Evolutionary conservation across 163 green algal genomes (phyloP), one percentile per base, ranked within the genome.

Genomic region (Chlamydomonas reinhardtii): DNA sequence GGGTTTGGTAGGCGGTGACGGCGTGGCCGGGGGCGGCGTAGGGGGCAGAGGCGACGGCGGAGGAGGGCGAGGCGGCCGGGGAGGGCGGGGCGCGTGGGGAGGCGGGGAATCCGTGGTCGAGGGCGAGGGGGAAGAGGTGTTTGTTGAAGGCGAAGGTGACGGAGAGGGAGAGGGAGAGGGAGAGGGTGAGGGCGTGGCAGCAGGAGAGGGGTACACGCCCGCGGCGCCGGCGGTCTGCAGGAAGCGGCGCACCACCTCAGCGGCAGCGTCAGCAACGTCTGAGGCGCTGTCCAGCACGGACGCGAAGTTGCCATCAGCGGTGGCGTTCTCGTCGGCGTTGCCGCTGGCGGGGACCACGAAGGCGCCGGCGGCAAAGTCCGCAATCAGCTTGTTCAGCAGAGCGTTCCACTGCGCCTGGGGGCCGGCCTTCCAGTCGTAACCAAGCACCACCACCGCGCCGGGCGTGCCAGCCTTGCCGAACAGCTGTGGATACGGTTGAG

Each of bases 391-490:
- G 24, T 61, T 48, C 19, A 85, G 52, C 29, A 85, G 48, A 19
- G 27, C 15, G 31, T 66, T 66, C 78, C 78, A 85, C 48, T 61
- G 9, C 31, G 59, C 65, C 66, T 85, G 31, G 25, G 43, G 43
- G 20, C 78, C 78, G 9, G 69, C 24, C 66, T 61, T 76, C 78
- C 78, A 85, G 78, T 39, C 59, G 78, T 85, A 85, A 31, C 78
- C 78, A 0, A 85, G 24, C 66, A 52, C 76, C 29, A 85, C 78
- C 24, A 85, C 35, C n/a, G 78, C 78, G 32, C 78, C 78, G 22
- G 19, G 25, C 2, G 32, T 4, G 22, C 25, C 31, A 15, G 34
- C 78, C 78, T 85, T 85, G 48, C 78, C 78, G 48, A 85, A 85
- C n/a, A 68, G 66, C 78, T 85, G 43, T 19, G 48, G 48, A 54